Evolutionary conservation across 768 basidiomycete genomes (phyloP).

Genomic region (Collybia mongolica): DNA sequence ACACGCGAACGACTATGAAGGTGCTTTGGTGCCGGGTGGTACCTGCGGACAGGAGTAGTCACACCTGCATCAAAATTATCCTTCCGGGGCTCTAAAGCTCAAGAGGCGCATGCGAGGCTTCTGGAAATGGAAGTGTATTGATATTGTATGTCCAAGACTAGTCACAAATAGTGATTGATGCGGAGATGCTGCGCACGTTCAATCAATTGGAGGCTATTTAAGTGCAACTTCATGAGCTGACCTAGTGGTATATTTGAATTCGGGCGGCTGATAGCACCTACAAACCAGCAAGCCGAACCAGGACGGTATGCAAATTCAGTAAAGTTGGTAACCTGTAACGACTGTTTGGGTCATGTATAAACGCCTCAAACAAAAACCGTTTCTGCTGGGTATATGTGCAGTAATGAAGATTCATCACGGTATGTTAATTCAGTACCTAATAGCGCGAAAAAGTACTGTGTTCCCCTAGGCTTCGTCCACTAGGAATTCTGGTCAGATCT

Average conservation of each 20-base stretch:
- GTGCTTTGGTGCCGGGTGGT: background rate
- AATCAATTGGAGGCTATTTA: background rate
- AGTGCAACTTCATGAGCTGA: no score
- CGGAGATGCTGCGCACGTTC: background rate
- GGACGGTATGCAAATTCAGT: no score
- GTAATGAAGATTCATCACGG: no score
- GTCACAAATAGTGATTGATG: background rate
- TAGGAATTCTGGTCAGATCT: constrained; percentile 27
- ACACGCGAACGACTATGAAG: background rate
- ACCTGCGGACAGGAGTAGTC: constrained; percentile 6
- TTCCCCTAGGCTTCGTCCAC: background rate
- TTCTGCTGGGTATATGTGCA: no score
- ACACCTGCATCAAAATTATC: constrained; percentile 7
- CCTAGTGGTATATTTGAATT: no score
- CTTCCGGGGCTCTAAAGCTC: background rate
- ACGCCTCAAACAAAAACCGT: no score
- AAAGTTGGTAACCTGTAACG: no score
- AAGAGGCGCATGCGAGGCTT: constrained; percentile 7
- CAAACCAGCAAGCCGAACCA: no score
- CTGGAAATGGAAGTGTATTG: constrained; percentile 10
- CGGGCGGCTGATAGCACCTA: no score
- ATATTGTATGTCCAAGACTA: background rate
- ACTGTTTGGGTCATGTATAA: no score
- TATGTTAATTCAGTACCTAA: no score
- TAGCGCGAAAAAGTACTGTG: no score